phyloP scores from a whole-genome alignment of 768 basidiomycete species.

The Suillus luteus region DNA sequence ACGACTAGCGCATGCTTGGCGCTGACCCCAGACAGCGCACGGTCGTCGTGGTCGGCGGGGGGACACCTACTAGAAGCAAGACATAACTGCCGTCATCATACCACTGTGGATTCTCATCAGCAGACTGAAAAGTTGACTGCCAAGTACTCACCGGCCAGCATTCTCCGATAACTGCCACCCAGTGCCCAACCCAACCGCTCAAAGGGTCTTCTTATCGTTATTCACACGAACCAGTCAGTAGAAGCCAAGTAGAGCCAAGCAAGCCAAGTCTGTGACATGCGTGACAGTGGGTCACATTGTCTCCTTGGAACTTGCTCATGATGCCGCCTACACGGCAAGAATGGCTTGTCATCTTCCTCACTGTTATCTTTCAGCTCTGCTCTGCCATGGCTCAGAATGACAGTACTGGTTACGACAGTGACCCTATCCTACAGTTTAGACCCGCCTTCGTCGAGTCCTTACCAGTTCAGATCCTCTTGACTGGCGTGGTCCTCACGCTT shows the following conservation, averaged over 20 bases:
- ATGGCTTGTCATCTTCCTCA: conserved; percentile 7
- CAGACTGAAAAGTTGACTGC: not conserved
- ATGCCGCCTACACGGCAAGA: not conserved
- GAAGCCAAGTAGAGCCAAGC: conserved; percentile 7
- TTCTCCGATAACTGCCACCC: not conserved
- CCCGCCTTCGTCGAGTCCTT: conserved; percentile 86
- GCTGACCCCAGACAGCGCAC: no score
- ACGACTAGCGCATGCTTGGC: no score
- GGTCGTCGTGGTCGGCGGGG: no score
- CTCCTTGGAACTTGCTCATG: not conserved
- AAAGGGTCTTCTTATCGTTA: not conserved
- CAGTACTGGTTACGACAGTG: conserved; percentile 31
- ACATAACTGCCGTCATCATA: no score
- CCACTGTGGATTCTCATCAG: not conserved
- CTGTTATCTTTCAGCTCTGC: conserved; percentile 15
- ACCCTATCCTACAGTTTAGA: conserved; percentile 79
- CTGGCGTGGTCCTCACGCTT: conserved; percentile 83
- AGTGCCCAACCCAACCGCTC: not conserved
- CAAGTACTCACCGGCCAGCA: not conserved
- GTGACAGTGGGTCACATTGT: not conserved
- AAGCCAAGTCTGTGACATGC: not conserved
- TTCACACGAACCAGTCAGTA: not conserved
- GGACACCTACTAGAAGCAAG: no score
- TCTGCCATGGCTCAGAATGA: conserved; percentile 26
- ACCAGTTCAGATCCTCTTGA: conserved; percentile 87